Conservation (phyloP, 225 moss, liverwort and hornwort species). For the Physcomitrium patens region DNA sequence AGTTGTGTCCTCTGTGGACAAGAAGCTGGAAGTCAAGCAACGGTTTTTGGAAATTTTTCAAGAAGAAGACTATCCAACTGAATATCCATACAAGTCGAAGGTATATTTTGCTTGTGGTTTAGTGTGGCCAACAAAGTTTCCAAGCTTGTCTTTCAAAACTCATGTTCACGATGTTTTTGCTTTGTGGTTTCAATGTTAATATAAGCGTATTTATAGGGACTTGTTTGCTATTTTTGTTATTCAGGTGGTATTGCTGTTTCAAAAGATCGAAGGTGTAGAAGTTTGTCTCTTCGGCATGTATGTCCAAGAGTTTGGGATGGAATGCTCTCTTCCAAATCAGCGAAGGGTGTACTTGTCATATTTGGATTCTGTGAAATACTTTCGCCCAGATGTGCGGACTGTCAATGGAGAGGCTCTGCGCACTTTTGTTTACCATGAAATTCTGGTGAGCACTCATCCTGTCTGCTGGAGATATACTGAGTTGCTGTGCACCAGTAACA, state of each 20-base stretch:
- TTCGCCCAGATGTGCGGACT: constrained; percentile 97
- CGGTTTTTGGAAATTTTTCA: constrained; percentile 95
- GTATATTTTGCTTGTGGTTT: constrained; percentile 30
- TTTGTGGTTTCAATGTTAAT: neutral
- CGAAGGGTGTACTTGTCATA: constrained; percentile 99
- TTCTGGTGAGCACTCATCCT: constrained; percentile 69
- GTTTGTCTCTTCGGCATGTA: constrained; percentile 99
- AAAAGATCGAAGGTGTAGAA: constrained; percentile 98
- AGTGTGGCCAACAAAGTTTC: constrained; percentile 3
- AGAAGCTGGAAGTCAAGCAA: constrained; percentile 97
- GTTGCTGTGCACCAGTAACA: neutral
- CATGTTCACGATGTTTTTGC: neutral
- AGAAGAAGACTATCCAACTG: constrained; percentile 96
- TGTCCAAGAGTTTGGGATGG: constrained; percentile 98
- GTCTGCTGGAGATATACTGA: neutral
- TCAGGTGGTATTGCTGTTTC: constrained; percentile 96
- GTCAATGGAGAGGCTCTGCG: constrained; percentile 88
- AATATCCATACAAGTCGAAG: constrained; percentile 99
- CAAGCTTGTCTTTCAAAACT: neutral
- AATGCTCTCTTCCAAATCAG: constrained; percentile 92
- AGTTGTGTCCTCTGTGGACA: constrained; percentile 96
- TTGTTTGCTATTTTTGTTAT: constrained; percentile 10
- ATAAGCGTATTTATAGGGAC: neutral
- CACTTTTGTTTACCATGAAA: constrained; percentile 98
- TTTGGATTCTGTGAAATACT: constrained; percentile 97